Evolutionary conservation across 495 filamentous ascomycete genomes (phyloP).

Genomic region (Aspergillus diversus): DNA sequence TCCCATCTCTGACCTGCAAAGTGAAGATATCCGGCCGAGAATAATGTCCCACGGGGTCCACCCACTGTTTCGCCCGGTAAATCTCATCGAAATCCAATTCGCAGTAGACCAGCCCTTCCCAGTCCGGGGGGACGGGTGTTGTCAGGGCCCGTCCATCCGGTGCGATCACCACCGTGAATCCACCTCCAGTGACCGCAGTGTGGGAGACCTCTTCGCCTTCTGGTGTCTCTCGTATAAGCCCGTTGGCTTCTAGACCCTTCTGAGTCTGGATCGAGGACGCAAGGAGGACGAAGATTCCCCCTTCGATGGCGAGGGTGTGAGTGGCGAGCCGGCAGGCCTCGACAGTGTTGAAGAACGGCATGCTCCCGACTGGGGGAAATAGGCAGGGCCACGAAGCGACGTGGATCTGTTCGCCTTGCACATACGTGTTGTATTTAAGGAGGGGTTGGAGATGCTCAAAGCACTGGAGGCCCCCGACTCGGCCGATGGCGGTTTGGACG

Average conservation of each 20-base stretch:
- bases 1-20: slow-evolving; percentile 34
- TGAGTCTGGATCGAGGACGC: slow-evolving; percentile 45
- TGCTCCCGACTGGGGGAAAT: slow-evolving; percentile 28
- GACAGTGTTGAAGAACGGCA: slow-evolving; percentile 38
- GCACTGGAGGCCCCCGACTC: slow-evolving; percentile 54
- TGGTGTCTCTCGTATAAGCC: no score
- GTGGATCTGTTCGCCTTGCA: slow-evolving; percentile 58
- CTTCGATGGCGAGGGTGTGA: slow-evolving; percentile 58
- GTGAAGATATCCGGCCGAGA: slow-evolving; percentile 59
- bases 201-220: slow-evolving; percentile 37
- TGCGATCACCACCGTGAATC: slow-evolving; percentile 52
- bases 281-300: slow-evolving; percentile 54
- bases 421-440: slow-evolving; percentile 59
- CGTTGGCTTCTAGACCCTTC: slow-evolving; percentile 47
- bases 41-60: slow-evolving; percentile 55
- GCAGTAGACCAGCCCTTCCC: slow-evolving; percentile 53
- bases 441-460: slow-evolving; percentile 66
- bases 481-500: slow-evolving; percentile 42
- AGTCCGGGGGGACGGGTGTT: slow-evolving; percentile 28
- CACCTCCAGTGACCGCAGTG: slow-evolving; percentile 52
- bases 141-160: slow-evolving; percentile 55
- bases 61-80: slow-evolving; percentile 37
- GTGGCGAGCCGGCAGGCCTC: slow-evolving; percentile 36
- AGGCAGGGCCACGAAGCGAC: slow-evolving; percentile 60
- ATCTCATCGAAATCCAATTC: slow-evolving; percentile 49